A percentile compares a stretch with the other conserved stretches of the same genome.
Conservation (phyloP, 2,329 filamentous ascomycete genomes). For the Xylaria sp. region DNA sequence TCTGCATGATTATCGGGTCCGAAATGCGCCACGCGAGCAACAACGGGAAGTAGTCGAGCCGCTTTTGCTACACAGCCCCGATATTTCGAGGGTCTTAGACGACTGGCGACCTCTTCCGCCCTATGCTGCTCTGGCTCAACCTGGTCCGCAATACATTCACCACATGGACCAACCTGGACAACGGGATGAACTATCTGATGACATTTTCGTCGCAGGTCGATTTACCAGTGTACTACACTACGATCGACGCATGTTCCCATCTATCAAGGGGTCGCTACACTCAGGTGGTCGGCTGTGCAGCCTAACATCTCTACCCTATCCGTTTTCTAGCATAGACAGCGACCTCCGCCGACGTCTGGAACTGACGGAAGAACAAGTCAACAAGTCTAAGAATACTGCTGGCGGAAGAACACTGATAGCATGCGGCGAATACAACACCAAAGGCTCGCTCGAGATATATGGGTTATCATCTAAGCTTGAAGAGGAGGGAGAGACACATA, state of each 20-base stretch:
- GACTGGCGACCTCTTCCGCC: constrained; percentile 63
- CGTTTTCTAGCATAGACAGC: constrained; percentile 70
- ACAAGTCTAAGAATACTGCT: constrained; percentile 60
- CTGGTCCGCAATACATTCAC: constrained; percentile 83
- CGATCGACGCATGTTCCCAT: constrained; percentile 85
- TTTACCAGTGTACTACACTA: constrained; percentile 92
- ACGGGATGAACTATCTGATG: constrained; percentile 69
- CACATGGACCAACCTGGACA: constrained; percentile 72
- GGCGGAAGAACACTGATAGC: constrained; percentile 77
- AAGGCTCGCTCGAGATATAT: constrained; percentile 91
- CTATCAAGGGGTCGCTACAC: constrained; percentile 79
- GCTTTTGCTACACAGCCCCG: constrained; percentile 43
- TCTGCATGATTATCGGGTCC: constrained; percentile 77
- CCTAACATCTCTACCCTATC: constrained; percentile 74
- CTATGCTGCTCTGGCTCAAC: constrained; percentile 80
- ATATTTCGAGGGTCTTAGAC: constrained; percentile 55
- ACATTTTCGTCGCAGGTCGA: constrained; percentile 88
- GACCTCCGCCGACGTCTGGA: constrained; percentile 66
- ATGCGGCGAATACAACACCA: constrained; percentile 90
- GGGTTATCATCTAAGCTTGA: constrained; percentile 59
- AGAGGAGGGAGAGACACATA: constrained; percentile 37
- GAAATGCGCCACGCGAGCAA: constrained; percentile 49
- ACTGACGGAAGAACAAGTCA: constrained; percentile 65
- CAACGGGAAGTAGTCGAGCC: constrained; percentile 52
- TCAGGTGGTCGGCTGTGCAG: constrained; percentile 84